Base-by-base conservation (phyloP, 2,329 filamentous ascomycete genomes). In the Didymella glomerata region DNA sequence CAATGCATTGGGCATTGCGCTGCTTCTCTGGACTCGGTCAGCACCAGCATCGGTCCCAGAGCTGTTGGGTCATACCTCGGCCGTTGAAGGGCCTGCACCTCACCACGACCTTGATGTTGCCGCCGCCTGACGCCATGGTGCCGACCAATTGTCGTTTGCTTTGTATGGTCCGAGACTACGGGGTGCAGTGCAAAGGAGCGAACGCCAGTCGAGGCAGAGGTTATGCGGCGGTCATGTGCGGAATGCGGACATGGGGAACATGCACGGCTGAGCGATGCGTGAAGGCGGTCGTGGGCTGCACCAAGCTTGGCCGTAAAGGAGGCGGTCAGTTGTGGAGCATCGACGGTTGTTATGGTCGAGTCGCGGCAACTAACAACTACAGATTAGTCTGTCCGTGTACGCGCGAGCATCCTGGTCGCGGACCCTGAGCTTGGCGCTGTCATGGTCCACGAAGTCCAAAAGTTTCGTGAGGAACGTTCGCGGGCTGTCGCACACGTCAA, bases 51-150 rank as follows among this genome's bases (percentile, higher is more conserved):
- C 2, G 22, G 0, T 7, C 14, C 10, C 28, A 11, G 13, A n/a
- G 3, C 30, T 4, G 20, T n/a, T 18, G 32, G 14, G 32, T n/a
- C 32, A 60, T 84, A 94, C 93, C 92, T 94, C 93, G 88, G 74
- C 88, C 88, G 79, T 99, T 99, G 82, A 99, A 99, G 49, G 95
- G 95, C 77, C 95, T 88, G 71, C 91, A 89, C 82, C 95, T 88
- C 83, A 99, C 95, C 84, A 99, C 95, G 82, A 99, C 95, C 89
- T 99, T 99, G 80, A 99, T 99, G 77, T 99, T 99, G 76, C 95
- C 93, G 81, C 91, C 93, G 74, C 91, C 91, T 70, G 86, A 84
- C 70, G 86, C 85, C 89, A 91, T 91, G 50, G 41, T 54, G 46
- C 18, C 47, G 32, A 8, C 18, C 13, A 32, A 54, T 54, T 59